A percentile compares a stretch with the other conserved stretches of the same genome.
phyloP scores from a whole-genome alignment of 2,329 filamentous ascomycete genomes.

The Aphanoascus verrucosus region DNA sequence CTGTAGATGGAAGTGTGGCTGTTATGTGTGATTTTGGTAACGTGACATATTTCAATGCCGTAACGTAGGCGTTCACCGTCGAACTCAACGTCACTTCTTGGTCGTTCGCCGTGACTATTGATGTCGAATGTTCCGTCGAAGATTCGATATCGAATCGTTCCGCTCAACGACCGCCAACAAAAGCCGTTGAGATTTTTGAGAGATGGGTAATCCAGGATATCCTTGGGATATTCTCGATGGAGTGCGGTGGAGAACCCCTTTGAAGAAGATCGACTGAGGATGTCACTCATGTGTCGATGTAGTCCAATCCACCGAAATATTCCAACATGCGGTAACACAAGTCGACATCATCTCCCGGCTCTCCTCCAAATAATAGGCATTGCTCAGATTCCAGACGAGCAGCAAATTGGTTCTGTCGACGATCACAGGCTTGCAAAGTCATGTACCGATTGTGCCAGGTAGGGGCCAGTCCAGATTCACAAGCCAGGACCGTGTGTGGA shows the following conservation, averaged over 20 bases:
- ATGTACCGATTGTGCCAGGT: constrained; percentile 10
- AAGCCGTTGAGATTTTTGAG: not conserved
- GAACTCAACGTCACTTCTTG: not conserved
- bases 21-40: not conserved
- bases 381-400: constrained; percentile 31
- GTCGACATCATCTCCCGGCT: constrained; percentile 34
- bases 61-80: not conserved
- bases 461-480: not conserved
- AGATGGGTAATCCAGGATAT: not conserved
- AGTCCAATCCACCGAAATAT: constrained; percentile 41
- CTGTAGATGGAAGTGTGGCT: not conserved
- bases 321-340: constrained; percentile 42
- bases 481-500: not conserved
- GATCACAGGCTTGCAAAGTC: constrained; percentile 18
- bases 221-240: not conserved
- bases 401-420: constrained; percentile 16
- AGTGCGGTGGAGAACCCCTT: not conserved
- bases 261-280: constrained; percentile 7
- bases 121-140: not conserved
- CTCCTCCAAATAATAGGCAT: constrained; percentile 37
- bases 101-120: too few relatives aligned
- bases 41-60: too few relatives aligned
- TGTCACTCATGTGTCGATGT: constrained; percentile 32
- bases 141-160: not conserved
- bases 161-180: not conserved